Percentiles rank a stretch among this genome's conserved stretches.
Evolutionary conservation across 345 rosid genomes (phyloP).

Genomic region (Noccaea caerulescens): DNA sequence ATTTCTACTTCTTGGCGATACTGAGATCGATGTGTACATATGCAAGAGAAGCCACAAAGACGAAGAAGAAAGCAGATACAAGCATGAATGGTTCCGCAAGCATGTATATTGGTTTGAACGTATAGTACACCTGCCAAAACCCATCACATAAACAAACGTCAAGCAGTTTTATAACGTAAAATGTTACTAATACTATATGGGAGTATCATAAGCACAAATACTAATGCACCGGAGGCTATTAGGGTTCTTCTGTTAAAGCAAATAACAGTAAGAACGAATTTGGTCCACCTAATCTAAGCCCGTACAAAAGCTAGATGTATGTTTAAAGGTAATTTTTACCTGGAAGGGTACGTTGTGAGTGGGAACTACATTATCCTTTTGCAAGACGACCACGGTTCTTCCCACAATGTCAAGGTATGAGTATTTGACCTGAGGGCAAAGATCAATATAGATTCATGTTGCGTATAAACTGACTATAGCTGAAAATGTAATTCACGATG

Average conservation of each 20-base stretch:
- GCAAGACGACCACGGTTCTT: conserved; percentile 91
- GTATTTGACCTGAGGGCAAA: conserved; percentile 68
- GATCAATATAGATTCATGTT: conserved; percentile 4
- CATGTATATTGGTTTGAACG: conserved; percentile 93
- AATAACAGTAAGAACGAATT: neutral
- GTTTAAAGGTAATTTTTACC: conserved; percentile 51
- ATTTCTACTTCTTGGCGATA: conserved; percentile 49
- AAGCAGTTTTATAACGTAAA: neutral
- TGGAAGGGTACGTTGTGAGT: conserved; percentile 80
- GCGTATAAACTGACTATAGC: neutral
- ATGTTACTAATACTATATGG: neutral
- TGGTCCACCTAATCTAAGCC: neutral
- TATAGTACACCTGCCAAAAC: conserved; percentile 77
- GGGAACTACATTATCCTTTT: conserved; percentile 85
- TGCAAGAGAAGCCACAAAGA: conserved; percentile 74
- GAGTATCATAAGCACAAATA: neutral
- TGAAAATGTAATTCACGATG: conserved; percentile 1
- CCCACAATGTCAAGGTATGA: conserved; percentile 97
- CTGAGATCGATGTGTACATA: conserved; percentile 86
- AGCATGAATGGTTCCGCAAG: conserved; percentile 96
- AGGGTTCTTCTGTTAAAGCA: conserved; percentile 9
- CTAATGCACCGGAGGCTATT: neutral
- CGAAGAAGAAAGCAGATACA: conserved; percentile 73
- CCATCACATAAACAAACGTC: neutral
- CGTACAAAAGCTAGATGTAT: neutral